Evolutionary conservation across 371 early-diverging fungal species (phyloP).

Genomic region (Rhizomucor miehei): DNA sequence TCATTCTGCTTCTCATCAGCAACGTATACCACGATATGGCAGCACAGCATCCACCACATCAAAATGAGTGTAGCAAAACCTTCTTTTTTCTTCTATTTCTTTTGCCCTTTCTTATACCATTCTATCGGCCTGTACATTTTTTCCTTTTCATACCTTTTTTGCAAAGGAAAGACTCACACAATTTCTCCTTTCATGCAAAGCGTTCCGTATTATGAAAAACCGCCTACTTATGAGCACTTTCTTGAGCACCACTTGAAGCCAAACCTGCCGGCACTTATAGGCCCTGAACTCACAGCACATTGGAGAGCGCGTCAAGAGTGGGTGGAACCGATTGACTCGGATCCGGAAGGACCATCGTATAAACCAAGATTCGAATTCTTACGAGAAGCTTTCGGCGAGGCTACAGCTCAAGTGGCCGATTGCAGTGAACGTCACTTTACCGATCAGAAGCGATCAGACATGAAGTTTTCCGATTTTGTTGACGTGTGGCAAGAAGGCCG

Average conservation of each 20-base stretch:
- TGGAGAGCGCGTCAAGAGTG: slow-evolving; percentile 67
- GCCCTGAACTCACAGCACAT: slow-evolving; percentile 44
- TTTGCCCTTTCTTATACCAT: neutral
- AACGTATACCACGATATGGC: slow-evolving; percentile 13
- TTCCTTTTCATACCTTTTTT: neutral
- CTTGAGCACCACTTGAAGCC: slow-evolving; percentile 48
- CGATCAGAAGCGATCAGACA: slow-evolving; percentile 56
- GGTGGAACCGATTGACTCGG: slow-evolving; percentile 35
- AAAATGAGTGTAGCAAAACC: slow-evolving; percentile 2
- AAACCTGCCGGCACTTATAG: slow-evolving; percentile 63
- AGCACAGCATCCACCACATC: slow-evolving; percentile 10
- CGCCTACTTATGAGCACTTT: slow-evolving; percentile 52
- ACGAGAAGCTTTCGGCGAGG: slow-evolving; percentile 23
- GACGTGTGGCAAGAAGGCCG: slow-evolving; percentile 42
- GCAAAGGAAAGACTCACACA: neutral
- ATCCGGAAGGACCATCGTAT: slow-evolving; percentile 11
- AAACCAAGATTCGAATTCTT: slow-evolving; percentile 43
- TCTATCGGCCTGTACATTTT: neutral
- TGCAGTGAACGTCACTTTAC: slow-evolving; percentile 56
- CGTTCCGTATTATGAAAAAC: slow-evolving; percentile 38
- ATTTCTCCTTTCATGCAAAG: neutral
- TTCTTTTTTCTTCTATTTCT: neutral
- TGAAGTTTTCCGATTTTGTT: slow-evolving; percentile 55
- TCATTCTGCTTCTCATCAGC: slow-evolving; percentile 7
- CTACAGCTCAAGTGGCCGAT: slow-evolving; percentile 56